These are phyloP conservation scores for Penicillium janthinellum DNA, from an alignment of 2,329 filamentous ascomycete species.

Conservation along the genomic window DNA sequence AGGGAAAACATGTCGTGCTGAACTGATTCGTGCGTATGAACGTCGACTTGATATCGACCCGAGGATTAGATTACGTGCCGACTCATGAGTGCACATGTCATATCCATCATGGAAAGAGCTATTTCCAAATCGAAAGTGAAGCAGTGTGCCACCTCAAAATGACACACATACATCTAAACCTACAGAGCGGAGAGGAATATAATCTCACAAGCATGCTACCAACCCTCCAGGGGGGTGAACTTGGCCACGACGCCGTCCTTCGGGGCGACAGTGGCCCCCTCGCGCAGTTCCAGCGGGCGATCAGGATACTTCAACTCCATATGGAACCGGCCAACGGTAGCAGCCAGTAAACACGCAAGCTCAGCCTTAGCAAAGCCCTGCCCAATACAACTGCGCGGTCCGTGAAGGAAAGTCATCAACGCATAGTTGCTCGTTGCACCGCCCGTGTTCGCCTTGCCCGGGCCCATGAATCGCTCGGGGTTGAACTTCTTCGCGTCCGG, in stretches of 20 bases:
- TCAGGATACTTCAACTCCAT: conserved; percentile 65
- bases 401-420: conserved; percentile 81
- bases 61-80: too few relatives aligned
- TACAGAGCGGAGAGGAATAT: background rate
- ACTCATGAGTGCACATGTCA: too few relatives aligned
- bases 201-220: conserved; percentile 21
- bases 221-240: conserved; percentile 51
- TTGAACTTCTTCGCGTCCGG: conserved; percentile 72
- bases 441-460: conserved; percentile 60
- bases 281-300: conserved; percentile 65
- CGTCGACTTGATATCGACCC: too few relatives aligned
- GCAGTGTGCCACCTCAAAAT: background rate
- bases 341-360: conserved; percentile 79
- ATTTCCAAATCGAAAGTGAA: background rate
- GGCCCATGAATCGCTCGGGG: conserved; percentile 72
- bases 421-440: conserved; percentile 76
- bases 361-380: conserved; percentile 78
- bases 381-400: conserved; percentile 83
- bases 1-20: background rate
- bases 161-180: background rate
- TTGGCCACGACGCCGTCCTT: conserved; percentile 71
- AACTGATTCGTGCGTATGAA: too few relatives aligned
- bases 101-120: too few relatives aligned
- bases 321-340: conserved; percentile 73
- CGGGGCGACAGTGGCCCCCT: conserved; percentile 71